phyloP scores from a whole-genome alignment of 495 filamentous ascomycete genomes.

The Opeltia flavorubescens region DNA sequence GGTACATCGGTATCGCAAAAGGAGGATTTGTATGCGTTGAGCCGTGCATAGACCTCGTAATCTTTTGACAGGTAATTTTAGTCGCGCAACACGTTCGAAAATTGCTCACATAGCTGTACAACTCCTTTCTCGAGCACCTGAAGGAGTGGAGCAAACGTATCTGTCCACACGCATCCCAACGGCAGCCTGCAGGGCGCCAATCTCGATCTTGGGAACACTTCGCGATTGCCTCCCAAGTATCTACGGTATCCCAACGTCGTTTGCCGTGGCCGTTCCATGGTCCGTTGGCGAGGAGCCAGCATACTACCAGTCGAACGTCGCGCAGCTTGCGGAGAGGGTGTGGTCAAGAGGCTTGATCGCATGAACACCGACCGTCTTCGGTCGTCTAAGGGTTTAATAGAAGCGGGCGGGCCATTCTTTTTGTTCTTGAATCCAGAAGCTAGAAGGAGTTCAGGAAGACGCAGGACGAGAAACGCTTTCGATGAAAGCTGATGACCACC shows the following conservation, averaged over 20 bases:
- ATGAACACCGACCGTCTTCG: not conserved
- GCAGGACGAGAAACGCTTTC: conserved; percentile 4
- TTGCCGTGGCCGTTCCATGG: not conserved
- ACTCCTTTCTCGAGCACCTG: no score
- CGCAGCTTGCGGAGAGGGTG: not conserved
- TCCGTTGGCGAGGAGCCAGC: not conserved
- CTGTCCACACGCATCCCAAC: no score
- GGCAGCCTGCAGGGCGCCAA: conserved; percentile 1
- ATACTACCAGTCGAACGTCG: not conserved
- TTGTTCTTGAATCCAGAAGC: not conserved
- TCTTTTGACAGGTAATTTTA: no score
- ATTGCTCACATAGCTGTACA: no score
- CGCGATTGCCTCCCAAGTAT: not conserved
- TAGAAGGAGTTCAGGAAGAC: not conserved
- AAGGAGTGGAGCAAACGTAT: no score
- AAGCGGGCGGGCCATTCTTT: not conserved
- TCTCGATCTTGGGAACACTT: not conserved
- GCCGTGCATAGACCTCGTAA: no score
- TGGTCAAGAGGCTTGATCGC: not conserved
- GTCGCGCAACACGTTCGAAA: no score
- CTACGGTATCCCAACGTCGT: not conserved
- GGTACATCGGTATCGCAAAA: no score
- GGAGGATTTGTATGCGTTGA: no score
- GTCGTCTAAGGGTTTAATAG: not conserved
- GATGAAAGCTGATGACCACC: conserved; percentile 14